Percentiles rank a stretch among this genome's conserved stretches.
Evolutionary conservation across 345 rosid species (phyloP).

Genomic region (Arabidopsis suecica): DNA sequence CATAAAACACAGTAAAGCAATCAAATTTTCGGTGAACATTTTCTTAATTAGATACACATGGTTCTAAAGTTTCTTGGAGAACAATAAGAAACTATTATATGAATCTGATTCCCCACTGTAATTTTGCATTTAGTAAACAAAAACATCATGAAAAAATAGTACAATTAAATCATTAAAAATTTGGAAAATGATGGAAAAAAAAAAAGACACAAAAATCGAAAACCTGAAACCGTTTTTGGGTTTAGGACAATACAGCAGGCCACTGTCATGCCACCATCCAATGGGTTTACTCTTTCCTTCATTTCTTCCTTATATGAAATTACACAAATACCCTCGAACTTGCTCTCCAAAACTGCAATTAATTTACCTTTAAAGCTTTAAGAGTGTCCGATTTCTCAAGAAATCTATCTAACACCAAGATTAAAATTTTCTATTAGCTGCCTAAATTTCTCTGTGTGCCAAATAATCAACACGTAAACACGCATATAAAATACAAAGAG

Average conservation of each 20-base stretch:
- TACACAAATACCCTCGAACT: neutral
- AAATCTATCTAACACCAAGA: conserved; percentile 15
- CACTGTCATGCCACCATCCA: conserved; percentile 35
- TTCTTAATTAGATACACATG: too few species aligned
- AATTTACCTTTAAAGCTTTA: neutral
- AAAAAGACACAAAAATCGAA: conserved; percentile 3
- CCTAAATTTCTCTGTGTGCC: conserved; percentile 44
- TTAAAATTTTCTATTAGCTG: conserved; percentile 27
- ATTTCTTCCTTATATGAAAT: neutral
- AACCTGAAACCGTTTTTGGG: conserved; percentile 42
- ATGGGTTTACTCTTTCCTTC: neutral
- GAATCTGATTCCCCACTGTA: too few species aligned
- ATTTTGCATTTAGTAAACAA: too few species aligned
- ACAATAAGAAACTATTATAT: too few species aligned
- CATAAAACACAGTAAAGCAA: too few species aligned
- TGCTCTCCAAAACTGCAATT: conserved; percentile 26
- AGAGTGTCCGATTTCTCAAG: conserved; percentile 15
- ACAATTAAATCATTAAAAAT: neutral
- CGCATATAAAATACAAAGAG: conserved; percentile 8
- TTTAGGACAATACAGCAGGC: conserved; percentile 45
- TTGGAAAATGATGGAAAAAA: neutral
- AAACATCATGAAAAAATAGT: too few species aligned
- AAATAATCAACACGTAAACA: conserved; percentile 26
- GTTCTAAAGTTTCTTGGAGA: too few species aligned
- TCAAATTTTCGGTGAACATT: too few species aligned